phyloP scores from a whole-genome alignment of 441 rosid species.

The Populus trichocarpa region DNA sequence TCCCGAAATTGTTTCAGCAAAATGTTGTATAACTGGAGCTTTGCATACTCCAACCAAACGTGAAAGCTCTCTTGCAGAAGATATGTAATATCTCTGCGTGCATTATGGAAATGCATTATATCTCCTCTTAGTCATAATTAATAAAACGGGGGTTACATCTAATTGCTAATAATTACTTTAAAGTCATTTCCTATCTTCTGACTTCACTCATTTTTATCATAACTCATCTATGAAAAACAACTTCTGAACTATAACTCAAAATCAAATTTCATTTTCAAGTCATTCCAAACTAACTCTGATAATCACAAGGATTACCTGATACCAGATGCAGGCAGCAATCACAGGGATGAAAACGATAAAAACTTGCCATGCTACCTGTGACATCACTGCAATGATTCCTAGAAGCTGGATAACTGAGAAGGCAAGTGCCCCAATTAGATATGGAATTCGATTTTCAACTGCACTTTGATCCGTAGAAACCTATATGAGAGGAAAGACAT shows the following conservation, averaged over 20 bases:
- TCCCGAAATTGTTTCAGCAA: slow-evolving; percentile 75
- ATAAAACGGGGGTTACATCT: no score
- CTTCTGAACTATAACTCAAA: not conserved
- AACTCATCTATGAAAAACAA: not conserved
- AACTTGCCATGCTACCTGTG: slow-evolving; percentile 53
- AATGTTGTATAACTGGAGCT: slow-evolving; percentile 68
- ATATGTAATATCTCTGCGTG: slow-evolving; percentile 67
- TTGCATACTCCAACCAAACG: slow-evolving; percentile 40
- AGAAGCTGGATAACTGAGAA: slow-evolving; percentile 56
- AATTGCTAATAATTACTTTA: no score
- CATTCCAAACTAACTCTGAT: no score
- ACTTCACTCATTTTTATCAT: no score
- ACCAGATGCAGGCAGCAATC: slow-evolving; percentile 7
- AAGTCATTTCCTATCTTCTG: no score
- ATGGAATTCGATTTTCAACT: slow-evolving; percentile 56
- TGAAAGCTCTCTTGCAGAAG: slow-evolving; percentile 69
- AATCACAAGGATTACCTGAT: slow-evolving; percentile 7
- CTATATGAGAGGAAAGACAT: not conserved
- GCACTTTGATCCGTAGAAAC: slow-evolving; percentile 55
- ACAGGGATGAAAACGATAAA: slow-evolving; percentile 9
- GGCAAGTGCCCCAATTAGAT: slow-evolving; percentile 45
- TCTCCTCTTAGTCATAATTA: no score
- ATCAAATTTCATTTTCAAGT: not conserved
- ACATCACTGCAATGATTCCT: slow-evolving; percentile 80
- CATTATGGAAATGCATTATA: not conserved